Percentiles rank a stretch among this genome's conserved stretches.
These are phyloP conservation scores for Lathyrus oleraceus DNA, from an alignment of 306 rosid species.

Conservation along the genomic window DNA sequence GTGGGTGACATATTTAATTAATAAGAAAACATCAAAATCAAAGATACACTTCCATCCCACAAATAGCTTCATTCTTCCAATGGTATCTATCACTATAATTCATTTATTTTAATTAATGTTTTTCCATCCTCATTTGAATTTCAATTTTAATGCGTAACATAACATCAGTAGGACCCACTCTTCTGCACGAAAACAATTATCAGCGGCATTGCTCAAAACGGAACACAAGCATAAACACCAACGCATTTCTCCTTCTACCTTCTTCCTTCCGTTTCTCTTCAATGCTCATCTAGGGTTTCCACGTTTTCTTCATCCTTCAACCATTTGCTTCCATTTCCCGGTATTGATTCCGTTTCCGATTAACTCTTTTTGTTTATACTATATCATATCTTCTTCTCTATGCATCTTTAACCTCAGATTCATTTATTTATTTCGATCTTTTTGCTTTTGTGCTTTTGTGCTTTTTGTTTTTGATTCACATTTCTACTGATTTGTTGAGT, in stretches of 20 bases:
- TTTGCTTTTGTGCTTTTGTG: constrained; percentile 16
- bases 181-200: constrained; percentile 42
- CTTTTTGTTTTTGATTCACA: constrained; percentile 8
- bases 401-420: constrained; percentile 19
- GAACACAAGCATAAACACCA: constrained; percentile 28
- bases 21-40: neutral
- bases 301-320: constrained; percentile 18
- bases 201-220: constrained; percentile 53
- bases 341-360: constrained; percentile 43
- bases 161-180: constrained; percentile 33
- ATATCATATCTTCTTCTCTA: neutral
- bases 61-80: neutral
- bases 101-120: neutral
- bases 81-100: neutral
- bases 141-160: neutral
- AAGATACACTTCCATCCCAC: neutral
- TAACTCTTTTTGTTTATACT: neutral
- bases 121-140: constrained; percentile 19
- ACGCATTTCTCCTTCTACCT: constrained; percentile 13
- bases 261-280: constrained; percentile 26
- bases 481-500: constrained; percentile 36
- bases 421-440: neutral
- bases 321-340: constrained; percentile 31
- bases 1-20: too few relatives aligned
- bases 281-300: constrained; percentile 44